Evolutionary conservation across 2,329 filamentous ascomycete species (phyloP).

Genomic region (Paracorniculantispora psalliotae): DNA sequence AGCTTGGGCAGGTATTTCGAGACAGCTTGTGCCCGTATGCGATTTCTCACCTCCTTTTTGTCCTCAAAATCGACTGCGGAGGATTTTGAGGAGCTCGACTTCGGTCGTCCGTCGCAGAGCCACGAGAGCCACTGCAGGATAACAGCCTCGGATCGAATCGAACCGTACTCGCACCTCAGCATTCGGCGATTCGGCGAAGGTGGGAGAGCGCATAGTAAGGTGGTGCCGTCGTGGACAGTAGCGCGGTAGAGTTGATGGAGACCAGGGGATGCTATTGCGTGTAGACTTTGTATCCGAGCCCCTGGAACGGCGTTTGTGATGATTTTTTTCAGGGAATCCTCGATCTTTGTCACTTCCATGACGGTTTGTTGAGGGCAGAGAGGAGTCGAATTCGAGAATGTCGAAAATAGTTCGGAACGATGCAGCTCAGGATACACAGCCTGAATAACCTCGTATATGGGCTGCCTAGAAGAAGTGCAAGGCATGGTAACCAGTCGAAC

Average conservation of each 20-base stretch:
- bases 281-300: constrained; percentile 28
- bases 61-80: neutral
- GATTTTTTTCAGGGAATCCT: constrained; percentile 31
- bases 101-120: neutral
- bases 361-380: constrained; percentile 14
- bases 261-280: constrained; percentile 29
- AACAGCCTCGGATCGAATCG: constrained; percentile 40
- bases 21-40: constrained; percentile 17
- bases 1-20: constrained; percentile 1
- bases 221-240: constrained; percentile 35
- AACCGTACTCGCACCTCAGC: constrained; percentile 42
- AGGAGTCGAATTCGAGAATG: neutral
- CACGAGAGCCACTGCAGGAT: constrained; percentile 41
- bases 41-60: neutral
- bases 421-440: neutral
- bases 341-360: constrained; percentile 31
- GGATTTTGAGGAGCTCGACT: neutral
- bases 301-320: constrained; percentile 30
- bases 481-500: neutral
- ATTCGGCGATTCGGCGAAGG: constrained; percentile 38
- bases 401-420: neutral
- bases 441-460: neutral
- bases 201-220: constrained; percentile 38
- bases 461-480: neutral
- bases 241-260: constrained; percentile 40